phyloP scores from a whole-genome alignment of 108 stramenopile species.

The Skeletonema grethae region DNA sequence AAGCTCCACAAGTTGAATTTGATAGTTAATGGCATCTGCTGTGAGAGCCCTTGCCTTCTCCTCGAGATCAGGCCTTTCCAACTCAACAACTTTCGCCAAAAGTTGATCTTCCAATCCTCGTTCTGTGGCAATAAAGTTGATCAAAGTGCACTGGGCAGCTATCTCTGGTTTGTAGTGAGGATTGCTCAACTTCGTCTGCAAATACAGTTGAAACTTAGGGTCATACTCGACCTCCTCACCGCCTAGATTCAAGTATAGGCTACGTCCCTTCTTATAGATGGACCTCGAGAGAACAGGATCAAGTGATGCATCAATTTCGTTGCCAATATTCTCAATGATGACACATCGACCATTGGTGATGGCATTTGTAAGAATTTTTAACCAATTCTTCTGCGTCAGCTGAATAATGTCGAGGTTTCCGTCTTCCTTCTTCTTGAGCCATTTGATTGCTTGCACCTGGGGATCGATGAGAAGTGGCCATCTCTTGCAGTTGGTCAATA shows the following conservation, averaged over 20 bases:
- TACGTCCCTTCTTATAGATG: conserved; percentile 83
- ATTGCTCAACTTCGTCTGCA: conserved; percentile 91
- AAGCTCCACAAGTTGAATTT: conserved; percentile 82
- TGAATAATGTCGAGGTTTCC: conserved; percentile 64
- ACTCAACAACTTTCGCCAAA: conserved; percentile 84
- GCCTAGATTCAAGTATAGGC: conserved; percentile 76
- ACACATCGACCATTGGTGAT: conserved; percentile 83
- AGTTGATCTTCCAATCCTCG: conserved; percentile 90
- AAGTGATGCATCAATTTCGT: conserved; percentile 89
- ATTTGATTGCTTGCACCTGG: conserved; percentile 90
- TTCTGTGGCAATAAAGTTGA: conserved; percentile 95
- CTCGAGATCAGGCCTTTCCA: conserved; percentile 89
- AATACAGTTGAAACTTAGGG: conserved; percentile 81
- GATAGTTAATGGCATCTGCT: conserved; percentile 78
- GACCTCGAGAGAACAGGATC: conserved; percentile 89
- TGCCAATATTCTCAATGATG: conserved; percentile 90
- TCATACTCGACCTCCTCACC: conserved; percentile 93
- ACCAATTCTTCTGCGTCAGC: conserved; percentile 86
- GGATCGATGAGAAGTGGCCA: conserved; percentile 87
- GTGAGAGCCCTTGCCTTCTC: conserved; percentile 75
- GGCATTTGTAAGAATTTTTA: conserved; percentile 64
- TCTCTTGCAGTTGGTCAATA: conserved; percentile 87
- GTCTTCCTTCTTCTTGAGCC: conserved; percentile 82
- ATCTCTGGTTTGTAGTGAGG: conserved; percentile 96
- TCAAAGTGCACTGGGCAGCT: conserved; percentile 90